Evolutionary conservation across 2,329 filamentous ascomycete species (phyloP), one percentile per base, ranked within the genome.

Genomic region (Aspergillus japonicus): DNA sequence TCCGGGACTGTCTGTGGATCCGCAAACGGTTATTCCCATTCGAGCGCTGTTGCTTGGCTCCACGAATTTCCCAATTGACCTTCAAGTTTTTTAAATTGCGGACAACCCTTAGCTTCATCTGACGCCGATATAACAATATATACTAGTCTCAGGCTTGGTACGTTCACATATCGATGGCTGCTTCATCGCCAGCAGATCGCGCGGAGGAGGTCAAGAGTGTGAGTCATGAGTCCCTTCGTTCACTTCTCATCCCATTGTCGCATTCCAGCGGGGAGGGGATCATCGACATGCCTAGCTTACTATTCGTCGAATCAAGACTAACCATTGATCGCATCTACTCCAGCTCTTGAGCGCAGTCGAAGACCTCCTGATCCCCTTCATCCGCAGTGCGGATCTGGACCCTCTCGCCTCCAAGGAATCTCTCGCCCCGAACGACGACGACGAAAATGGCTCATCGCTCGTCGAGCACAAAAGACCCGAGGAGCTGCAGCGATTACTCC

Each of bases 381-480:
- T 81, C 56, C 71, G 70, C 52, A 69, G 74, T 23, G 78, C 79
- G 58, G 79, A 81, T 61, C 63, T 72, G 26, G 69, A 73, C 49
- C 53, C 60, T 49, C 49, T 62, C 61, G 51, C 49, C 24, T 50
- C 56, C 14, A 57, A 29, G 7, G 3, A 59, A 48, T 44, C 54
- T 29, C 54, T 57, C 26, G 6, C 39, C 14, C 54, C 59, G 47
- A 61, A 64, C 49, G 59, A 59, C 50, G 62, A 57, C 58, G 64
- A 35, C 57, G 64, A 35, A 35, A 16, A 69, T 21, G 59, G 78
- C 53, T 88, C 87, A 51, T 81, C 84, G n/a, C 78, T 93, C 5
- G 84, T 92, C 2, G 82, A 91, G 63, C 77, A 83, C 12, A 80
- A 85, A 64, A 82, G 80, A 56, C 89, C 89, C 0, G 80, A 84